Evolutionary conservation across 2,329 filamentous ascomycete genomes (phyloP).

Genomic region (Aspergillus jensenii): DNA sequence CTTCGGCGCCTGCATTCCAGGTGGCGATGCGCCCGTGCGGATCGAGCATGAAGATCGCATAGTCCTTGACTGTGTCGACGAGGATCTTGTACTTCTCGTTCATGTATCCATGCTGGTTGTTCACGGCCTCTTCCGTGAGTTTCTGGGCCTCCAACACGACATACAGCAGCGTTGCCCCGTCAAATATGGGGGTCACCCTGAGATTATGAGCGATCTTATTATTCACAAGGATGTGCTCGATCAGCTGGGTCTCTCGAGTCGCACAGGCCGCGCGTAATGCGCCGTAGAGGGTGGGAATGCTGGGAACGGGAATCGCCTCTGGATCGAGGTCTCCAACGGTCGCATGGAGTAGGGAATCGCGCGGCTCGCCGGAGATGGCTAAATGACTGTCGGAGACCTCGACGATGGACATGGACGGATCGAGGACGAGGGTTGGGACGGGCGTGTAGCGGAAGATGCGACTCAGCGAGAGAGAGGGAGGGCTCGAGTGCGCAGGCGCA

Average conservation of each 20-base stretch:
- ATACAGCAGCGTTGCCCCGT: constrained; percentile 40
- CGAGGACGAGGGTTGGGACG: constrained; percentile 40
- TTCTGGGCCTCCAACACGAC: constrained; percentile 45
- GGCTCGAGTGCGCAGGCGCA: not conserved
- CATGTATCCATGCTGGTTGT: constrained; percentile 46
- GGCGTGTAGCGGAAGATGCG: constrained; percentile 34
- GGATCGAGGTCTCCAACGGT: constrained; percentile 43
- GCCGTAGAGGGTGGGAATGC: constrained; percentile 36
- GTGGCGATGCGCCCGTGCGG: constrained; percentile 56
- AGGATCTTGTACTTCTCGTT: constrained; percentile 62
- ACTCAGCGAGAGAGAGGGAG: constrained; percentile 8
- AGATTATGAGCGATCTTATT: constrained; percentile 26
- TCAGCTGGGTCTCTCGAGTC: constrained; percentile 34
- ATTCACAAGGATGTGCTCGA: constrained; percentile 29
- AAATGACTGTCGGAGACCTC: constrained; percentile 48
- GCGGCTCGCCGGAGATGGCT: constrained; percentile 30
- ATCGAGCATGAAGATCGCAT: constrained; percentile 64
- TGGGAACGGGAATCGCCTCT: constrained; percentile 33
- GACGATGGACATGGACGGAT: constrained; percentile 36
- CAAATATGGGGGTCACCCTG: constrained; percentile 45
- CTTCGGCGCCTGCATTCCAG: constrained; percentile 58
- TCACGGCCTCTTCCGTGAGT: constrained; percentile 31
- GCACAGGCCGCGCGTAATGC: constrained; percentile 37
- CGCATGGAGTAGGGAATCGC: constrained; percentile 36
- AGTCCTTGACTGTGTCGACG: constrained; percentile 61